A percentile compares a stretch with the other conserved stretches of the same genome.
These are phyloP conservation scores for Phytophthora sp. DNA, from an alignment of 352 stramenopile species.

Conservation along the genomic window DNA sequence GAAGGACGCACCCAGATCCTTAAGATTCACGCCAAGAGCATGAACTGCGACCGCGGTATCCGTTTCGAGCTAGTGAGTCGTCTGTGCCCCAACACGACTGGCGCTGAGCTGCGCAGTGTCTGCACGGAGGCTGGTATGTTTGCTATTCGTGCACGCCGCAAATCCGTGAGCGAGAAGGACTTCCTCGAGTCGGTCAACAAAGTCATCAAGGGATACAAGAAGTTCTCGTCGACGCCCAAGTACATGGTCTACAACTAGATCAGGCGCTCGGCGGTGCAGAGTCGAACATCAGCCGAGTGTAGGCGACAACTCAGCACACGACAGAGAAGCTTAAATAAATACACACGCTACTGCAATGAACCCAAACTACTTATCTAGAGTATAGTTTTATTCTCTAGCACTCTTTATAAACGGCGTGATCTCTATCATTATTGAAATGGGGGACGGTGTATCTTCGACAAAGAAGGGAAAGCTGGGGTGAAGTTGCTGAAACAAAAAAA, in stretches of 20 bases:
- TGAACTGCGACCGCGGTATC: conserved; percentile 99
- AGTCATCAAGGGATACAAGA: conserved; percentile 99
- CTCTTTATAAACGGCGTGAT: no score
- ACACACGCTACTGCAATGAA: conserved; percentile 30
- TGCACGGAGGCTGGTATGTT: conserved; percentile 99
- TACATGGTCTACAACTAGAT: conserved; percentile 98
- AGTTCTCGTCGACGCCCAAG: conserved; percentile 99
- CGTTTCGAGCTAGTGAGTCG: conserved; percentile 98
- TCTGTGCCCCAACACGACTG: conserved; percentile 98
- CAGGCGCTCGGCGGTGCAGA: conserved; percentile 12
- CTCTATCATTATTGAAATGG: no score
- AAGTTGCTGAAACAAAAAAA: no score
- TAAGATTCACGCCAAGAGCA: conserved; percentile 99
- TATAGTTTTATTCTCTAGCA: no score
- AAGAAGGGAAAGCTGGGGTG: no score
- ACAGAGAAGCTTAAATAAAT: conserved; percentile 34
- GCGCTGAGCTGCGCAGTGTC: conserved; percentile 97
- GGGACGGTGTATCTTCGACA: no score
- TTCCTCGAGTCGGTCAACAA: conserved; percentile 99
- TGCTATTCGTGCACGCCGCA: conserved; percentile 98
- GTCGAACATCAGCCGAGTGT: conserved; percentile 6
- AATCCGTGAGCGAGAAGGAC: conserved; percentile 99
- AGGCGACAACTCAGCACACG: conserved; percentile 3
- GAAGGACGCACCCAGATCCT: conserved; percentile 99
- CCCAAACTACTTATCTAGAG: no score